Percentiles rank a stretch among this genome's conserved stretches.
Evolutionary conservation across 495 filamentous ascomycete genomes (phyloP).

Genomic region (Penicillium cataractarum): DNA sequence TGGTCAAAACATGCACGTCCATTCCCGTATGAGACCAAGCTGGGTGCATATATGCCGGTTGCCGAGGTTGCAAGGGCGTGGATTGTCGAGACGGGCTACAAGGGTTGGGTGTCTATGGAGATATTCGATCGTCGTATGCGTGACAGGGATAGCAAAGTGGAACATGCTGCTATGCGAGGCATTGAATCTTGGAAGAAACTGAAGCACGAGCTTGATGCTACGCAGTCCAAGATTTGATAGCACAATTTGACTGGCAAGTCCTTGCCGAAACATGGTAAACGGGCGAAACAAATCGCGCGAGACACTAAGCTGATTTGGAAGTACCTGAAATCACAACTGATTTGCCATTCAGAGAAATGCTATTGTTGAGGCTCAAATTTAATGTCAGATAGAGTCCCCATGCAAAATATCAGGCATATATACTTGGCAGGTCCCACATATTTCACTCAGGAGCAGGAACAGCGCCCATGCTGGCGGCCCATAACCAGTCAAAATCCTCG

Average conservation of each 20-base stretch:
- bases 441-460: not conserved
- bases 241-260: not conserved
- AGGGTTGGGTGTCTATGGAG: slow-evolving; percentile 74
- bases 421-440: not conserved
- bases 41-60: slow-evolving; percentile 67
- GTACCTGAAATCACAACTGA: too few species aligned
- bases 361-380: not conserved
- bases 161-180: slow-evolving; percentile 27
- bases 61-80: slow-evolving; percentile 47
- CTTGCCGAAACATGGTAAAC: too few species aligned
- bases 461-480: slow-evolving; percentile 3
- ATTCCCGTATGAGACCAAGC: slow-evolving; percentile 66
- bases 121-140: slow-evolving; percentile 69
- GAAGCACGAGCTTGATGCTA: not conserved
- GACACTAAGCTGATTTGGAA: too few species aligned
- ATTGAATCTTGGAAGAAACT: slow-evolving; percentile 14
- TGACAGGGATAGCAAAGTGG: slow-evolving; percentile 38
- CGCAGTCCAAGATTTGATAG: not conserved
- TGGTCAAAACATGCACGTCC: slow-evolving; percentile 75
- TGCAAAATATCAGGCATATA: too few species aligned
- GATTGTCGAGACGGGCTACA: slow-evolving; percentile 62
- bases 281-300: too few species aligned
- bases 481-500: slow-evolving; percentile 5
- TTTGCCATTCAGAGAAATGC: too few species aligned
- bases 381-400: too few species aligned